These are phyloP conservation scores for Calonectria pauciramosa DNA, from an alignment of 2,329 filamentous ascomycete species.

Conservation along the genomic window DNA sequence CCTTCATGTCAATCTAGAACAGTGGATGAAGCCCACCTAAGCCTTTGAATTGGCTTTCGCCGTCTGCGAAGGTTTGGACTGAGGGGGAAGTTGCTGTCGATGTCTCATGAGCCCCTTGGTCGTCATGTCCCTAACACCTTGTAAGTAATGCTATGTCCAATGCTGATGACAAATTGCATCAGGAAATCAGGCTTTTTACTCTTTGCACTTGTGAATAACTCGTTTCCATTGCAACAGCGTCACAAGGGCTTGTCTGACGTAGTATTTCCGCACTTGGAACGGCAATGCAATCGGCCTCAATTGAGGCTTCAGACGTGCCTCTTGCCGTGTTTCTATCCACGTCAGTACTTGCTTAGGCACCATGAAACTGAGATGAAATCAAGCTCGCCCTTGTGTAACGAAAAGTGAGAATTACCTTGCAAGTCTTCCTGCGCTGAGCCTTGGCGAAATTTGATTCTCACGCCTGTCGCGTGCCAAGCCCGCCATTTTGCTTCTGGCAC, in stretches of 20 bases:
- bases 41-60: background rate
- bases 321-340: background rate
- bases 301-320: background rate
- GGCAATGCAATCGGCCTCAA: background rate
- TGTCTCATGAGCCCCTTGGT: background rate
- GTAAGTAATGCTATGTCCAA: background rate
- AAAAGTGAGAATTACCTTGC: background rate
- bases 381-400: too few relatives aligned
- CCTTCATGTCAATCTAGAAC: background rate
- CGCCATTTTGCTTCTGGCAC: background rate
- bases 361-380: too few relatives aligned
- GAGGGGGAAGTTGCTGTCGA: background rate
- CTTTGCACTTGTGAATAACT: background rate
- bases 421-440: background rate
- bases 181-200: background rate
- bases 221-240: background rate
- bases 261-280: background rate
- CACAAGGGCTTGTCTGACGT: background rate
- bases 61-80: background rate
- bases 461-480: too few relatives aligned
- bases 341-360: too few relatives aligned
- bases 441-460: background rate
- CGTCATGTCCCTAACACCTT: background rate
- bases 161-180: accelerated
- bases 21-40: background rate